Conservation (phyloP, 306 rosid genomes). For the Casuarina glauca region DNA sequence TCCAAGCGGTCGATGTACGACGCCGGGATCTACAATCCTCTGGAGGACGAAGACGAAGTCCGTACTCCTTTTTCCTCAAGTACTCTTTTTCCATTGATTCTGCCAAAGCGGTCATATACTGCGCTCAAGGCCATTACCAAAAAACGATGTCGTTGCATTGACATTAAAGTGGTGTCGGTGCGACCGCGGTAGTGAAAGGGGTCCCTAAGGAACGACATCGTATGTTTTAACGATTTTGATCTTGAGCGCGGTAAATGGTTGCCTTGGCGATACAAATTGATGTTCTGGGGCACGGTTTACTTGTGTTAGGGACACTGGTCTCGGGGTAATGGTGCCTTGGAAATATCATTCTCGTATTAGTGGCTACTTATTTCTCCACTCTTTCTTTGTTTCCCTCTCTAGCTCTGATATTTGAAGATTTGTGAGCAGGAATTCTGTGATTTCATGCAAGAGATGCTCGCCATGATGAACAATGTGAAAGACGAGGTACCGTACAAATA, state of each 20-base stretch:
- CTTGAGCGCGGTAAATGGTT: conserved; percentile 30
- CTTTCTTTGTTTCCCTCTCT: not conserved
- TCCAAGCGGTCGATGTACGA: conserved; percentile 89
- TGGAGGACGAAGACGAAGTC: conserved; percentile 80
- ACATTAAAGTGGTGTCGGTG: not conserved
- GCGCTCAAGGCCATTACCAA: conserved; percentile 10
- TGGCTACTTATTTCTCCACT: not conserved
- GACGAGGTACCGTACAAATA: conserved; percentile 53
- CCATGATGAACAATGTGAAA: conserved; percentile 88
- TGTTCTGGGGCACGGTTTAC: not conserved
- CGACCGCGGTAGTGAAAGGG: not conserved
- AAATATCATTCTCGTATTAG: not conserved
- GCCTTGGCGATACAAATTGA: not conserved
- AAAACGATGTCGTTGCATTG: conserved; percentile 34
- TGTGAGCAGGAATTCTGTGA: conserved; percentile 71
- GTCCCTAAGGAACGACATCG: conserved; percentile 17
- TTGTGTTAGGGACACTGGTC: not conserved
- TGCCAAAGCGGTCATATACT: conserved; percentile 6
- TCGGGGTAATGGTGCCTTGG: not conserved
- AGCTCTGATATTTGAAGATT: not conserved
- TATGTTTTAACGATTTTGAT: conserved; percentile 8
- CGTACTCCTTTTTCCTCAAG: conserved; percentile 19
- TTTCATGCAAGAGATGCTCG: conserved; percentile 89
- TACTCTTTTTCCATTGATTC: not conserved
- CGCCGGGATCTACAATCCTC: conserved; percentile 80